phyloP scores from a whole-genome alignment of 2,329 filamentous ascomycete genomes.

The Epichloe coenophiala region DNA sequence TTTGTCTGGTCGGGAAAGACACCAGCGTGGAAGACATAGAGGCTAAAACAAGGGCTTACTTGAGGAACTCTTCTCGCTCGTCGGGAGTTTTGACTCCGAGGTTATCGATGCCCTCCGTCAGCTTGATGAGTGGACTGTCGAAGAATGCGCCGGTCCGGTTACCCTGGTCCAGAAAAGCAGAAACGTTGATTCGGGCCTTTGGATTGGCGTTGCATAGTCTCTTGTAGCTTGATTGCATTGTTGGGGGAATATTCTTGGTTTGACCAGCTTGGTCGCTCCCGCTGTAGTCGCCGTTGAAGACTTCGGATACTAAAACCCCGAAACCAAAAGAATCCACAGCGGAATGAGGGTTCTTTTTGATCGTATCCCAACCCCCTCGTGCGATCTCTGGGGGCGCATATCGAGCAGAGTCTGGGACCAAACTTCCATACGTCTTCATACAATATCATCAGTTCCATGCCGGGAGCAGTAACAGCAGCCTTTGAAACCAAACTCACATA shows the following conservation, averaged over 20 bases:
- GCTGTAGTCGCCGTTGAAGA: constrained; percentile 75
- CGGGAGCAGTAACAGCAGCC: background rate
- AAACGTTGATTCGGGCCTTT: constrained; percentile 72
- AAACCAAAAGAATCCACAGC: constrained; percentile 83
- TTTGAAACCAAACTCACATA: constrained; percentile 42
- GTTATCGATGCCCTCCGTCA: constrained; percentile 87
- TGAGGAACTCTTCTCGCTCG: constrained; percentile 75
- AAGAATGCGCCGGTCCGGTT: constrained; percentile 75
- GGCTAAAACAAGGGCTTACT: constrained; percentile 25
- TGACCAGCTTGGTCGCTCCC: constrained; percentile 70
- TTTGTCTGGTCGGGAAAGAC: background rate
- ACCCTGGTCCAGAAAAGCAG: constrained; percentile 82
- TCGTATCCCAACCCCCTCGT: constrained; percentile 83
- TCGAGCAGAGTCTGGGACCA: constrained; percentile 70
- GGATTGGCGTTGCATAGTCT: constrained; percentile 79
- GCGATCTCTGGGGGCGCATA: constrained; percentile 82
- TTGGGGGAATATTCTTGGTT: constrained; percentile 75
- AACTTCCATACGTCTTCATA: constrained; percentile 63
- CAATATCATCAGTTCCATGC: constrained; percentile 2
- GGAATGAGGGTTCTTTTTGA: constrained; percentile 70
- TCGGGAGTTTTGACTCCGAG: constrained; percentile 74
- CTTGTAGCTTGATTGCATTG: constrained; percentile 86
- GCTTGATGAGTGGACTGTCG: constrained; percentile 78
- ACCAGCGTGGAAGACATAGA: constrained; percentile 13
- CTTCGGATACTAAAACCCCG: constrained; percentile 74